Base-by-base conservation (phyloP, 768 basidiomycete species). In the Daedaleopsis nitida region DNA sequence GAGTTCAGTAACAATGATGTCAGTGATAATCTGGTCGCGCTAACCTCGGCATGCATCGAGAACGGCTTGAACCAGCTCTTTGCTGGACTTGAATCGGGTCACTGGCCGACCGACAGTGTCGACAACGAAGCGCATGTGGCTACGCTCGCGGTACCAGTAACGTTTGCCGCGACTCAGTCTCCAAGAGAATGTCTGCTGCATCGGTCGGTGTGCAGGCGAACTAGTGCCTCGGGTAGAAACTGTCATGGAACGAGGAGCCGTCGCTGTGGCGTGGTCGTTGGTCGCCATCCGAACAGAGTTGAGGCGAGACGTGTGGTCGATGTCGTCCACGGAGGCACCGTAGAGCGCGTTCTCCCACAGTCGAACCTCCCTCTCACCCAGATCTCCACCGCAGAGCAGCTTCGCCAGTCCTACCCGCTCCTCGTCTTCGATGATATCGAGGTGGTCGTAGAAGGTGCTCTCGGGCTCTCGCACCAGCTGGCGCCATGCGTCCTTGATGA, bases 401-500 rank as follows among this genome's bases (percentile, higher is more conserved):
- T 38, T 37, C 34, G 58, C 34, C 0, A 61, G 27, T 9, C 60
- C 60, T 13, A 23, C 37, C 12, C 39, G 32, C 6, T 52, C 43
- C 13, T 53, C 51, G 9, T 44, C 34, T 7, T 39, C n/a, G n/a
- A 47, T 61, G 9, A 13, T 13, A 1, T 43, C 14, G 9, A 63
- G 35, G 1, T 44, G 52, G 23, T 45, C 43, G 23, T 62, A 60
- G 55, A 57, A 55, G 21, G 6, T 24, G 5, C 50, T 23, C 32
- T 66, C 65, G 0, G 65, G 21, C 21, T 16, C 12, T 5, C 57
- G 45, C 0, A 44, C 17, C 11, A 60, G 48, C 38, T 57, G 55
- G 8, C 65, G 44, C 65, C 65, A 66, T 4, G 62, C 24, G 16
- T 66, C 65, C 53, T 66, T 66, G 55, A 63, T 9, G 32, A 60